Conservation (phyloP, 345 rosid genomes). For the Pistacia integerrima region DNA sequence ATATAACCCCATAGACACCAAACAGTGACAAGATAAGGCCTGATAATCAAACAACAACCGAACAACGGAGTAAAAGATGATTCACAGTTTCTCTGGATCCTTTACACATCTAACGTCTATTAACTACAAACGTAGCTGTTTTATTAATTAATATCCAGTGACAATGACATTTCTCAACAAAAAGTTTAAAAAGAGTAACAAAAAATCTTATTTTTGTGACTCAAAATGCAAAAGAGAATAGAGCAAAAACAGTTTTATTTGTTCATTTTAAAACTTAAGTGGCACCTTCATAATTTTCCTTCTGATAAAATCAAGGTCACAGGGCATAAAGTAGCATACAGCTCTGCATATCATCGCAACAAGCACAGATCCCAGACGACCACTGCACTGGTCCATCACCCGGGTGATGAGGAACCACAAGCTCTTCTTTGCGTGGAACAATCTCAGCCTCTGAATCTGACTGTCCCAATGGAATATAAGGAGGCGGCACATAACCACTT, state of each 20-base stretch:
- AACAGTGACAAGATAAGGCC: background rate
- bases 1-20: background rate
- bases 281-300: slow-evolving; percentile 61
- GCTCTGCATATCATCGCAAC: slow-evolving; percentile 96
- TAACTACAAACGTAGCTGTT: background rate
- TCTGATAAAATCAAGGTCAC: slow-evolving; percentile 61
- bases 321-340: slow-evolving; percentile 86
- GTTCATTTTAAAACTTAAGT: slow-evolving; percentile 28
- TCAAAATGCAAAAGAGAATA: background rate
- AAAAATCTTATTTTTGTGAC: background rate
- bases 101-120: background rate
- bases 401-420: slow-evolving; percentile 14
- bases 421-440: slow-evolving; percentile 32
- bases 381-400: slow-evolving; percentile 46
- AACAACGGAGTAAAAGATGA: background rate
- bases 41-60: background rate
- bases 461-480: slow-evolving; percentile 70
- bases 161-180: background rate
- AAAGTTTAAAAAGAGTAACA: no score
- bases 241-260: background rate
- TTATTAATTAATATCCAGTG: background rate
- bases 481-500: slow-evolving; percentile 72
- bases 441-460: slow-evolving; percentile 51
- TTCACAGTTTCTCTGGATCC: background rate
- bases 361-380: slow-evolving; percentile 98